Evolutionary conservation across 2,329 filamentous ascomycete genomes (phyloP).

Genomic region (Sarocladium kiliense): DNA sequence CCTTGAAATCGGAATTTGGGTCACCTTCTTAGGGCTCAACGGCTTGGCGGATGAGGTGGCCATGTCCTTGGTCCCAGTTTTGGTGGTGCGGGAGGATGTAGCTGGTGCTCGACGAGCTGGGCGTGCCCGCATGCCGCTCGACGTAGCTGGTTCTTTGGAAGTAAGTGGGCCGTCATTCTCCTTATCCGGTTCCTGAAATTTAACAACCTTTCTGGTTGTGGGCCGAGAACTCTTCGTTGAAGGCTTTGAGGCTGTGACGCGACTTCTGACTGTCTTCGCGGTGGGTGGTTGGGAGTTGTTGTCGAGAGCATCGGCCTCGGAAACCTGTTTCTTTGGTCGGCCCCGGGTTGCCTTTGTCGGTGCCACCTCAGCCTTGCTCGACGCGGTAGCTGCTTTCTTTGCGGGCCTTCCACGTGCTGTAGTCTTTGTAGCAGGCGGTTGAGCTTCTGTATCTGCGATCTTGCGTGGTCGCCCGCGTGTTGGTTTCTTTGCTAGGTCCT

Average conservation of each 20-base stretch:
- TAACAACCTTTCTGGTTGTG: slow-evolving; percentile 54
- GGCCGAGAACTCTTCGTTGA: slow-evolving; percentile 32
- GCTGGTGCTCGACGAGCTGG: slow-evolving; percentile 37
- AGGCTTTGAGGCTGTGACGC: slow-evolving; percentile 22
- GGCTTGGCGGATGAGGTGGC: slow-evolving; percentile 24
- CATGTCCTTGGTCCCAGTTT: slow-evolving; percentile 34
- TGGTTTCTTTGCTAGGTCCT: slow-evolving; percentile 27
- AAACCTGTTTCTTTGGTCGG: slow-evolving; percentile 35
- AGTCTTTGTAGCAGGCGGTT: slow-evolving; percentile 10
- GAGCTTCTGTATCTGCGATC: neutral
- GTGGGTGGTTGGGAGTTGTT: slow-evolving; percentile 23
- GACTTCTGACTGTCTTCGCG: slow-evolving; percentile 22
- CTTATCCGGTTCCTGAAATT: slow-evolving; percentile 60
- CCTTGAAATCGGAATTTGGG: slow-evolving; percentile 42
- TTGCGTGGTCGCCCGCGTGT: slow-evolving; percentile 30
- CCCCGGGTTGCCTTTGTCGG: slow-evolving; percentile 34
- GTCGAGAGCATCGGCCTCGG: slow-evolving; percentile 12
- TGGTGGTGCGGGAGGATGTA: slow-evolving; percentile 27
- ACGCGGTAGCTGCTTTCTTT: slow-evolving; percentile 21
- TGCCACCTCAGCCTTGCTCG: slow-evolving; percentile 18
- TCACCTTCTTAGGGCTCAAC: slow-evolving; percentile 61
- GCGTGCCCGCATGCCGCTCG: slow-evolving; percentile 29
- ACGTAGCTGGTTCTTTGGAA: slow-evolving; percentile 23
- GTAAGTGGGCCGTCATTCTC: slow-evolving; percentile 47
- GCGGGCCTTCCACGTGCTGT: slow-evolving; percentile 21